Evolutionary conservation across 495 filamentous ascomycete genomes (phyloP).

Genomic region (Tuber magnatum): DNA sequence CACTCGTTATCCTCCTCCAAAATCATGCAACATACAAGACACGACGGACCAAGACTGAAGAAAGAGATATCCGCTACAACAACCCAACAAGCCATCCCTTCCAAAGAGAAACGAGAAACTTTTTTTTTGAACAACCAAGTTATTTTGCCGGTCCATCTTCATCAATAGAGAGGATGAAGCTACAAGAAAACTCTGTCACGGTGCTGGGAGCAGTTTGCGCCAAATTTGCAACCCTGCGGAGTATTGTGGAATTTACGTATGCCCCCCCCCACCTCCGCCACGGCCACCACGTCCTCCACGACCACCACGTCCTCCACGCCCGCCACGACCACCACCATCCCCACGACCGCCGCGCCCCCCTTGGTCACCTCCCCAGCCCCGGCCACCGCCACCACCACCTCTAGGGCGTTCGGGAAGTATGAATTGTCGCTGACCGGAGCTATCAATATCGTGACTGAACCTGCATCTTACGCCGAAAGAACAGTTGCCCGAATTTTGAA

Average conservation of each 20-base stretch:
- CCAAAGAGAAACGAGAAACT: neutral
- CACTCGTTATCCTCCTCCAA: neutral
- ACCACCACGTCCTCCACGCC: slow-evolving; percentile 4
- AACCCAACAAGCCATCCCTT: neutral
- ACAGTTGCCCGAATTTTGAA: slow-evolving; percentile 21
- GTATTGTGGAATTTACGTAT: slow-evolving; percentile 9
- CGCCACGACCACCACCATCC: slow-evolving; percentile 17
- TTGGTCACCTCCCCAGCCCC: slow-evolving; percentile 20
- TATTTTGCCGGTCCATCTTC: neutral
- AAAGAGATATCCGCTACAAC: neutral
- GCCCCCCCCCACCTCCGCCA: slow-evolving; percentile 10
- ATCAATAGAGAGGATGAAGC: neutral
- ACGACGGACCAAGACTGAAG: neutral
- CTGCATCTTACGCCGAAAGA: slow-evolving; percentile 19
- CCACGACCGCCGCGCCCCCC: slow-evolving; percentile 18
- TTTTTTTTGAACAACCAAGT: neutral
- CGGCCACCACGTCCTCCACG: slow-evolving; percentile 22
- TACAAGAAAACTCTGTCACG: neutral
- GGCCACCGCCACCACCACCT: slow-evolving; percentile 20
- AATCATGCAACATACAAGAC: neutral
- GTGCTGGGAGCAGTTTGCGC: neutral
- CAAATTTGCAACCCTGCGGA: slow-evolving; percentile 7
- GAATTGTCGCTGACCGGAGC: neutral
- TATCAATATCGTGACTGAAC: slow-evolving; percentile 17
- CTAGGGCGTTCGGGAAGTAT: slow-evolving; percentile 3